Evolutionary conservation across 2,329 filamentous ascomycete genomes (phyloP).

Genomic region (Ascochyta pisi): DNA sequence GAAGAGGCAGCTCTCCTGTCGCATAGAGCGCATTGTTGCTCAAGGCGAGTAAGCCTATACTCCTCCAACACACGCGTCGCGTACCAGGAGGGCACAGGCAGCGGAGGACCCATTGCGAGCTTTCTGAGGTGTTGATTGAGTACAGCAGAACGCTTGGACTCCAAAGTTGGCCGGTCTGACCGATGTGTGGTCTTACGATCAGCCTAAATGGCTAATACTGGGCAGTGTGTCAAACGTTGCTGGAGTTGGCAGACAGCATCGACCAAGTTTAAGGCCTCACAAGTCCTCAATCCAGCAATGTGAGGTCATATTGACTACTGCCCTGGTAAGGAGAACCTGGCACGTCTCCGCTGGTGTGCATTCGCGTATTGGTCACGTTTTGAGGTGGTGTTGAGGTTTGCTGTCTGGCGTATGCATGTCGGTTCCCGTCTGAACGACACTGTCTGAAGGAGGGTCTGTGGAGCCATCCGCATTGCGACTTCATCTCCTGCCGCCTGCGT

Average conservation of each 20-base stretch:
- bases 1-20: constrained; percentile 1
- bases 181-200: constrained; percentile 12
- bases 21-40: constrained; percentile 8
- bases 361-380: constrained; percentile 11
- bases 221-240: constrained; percentile 16
- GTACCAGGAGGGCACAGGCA: constrained; percentile 9
- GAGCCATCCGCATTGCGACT: constrained; percentile 22
- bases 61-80: constrained; percentile 16
- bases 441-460: constrained; percentile 2
- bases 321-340: constrained; percentile 19
- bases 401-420: constrained; percentile 6
- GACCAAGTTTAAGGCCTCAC: constrained; percentile 17
- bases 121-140: constrained; percentile 11
- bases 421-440: constrained; percentile 2
- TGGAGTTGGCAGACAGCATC: constrained; percentile 16
- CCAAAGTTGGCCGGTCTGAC: constrained; percentile 13
- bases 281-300: constrained; percentile 9
- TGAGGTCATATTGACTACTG: constrained; percentile 11
- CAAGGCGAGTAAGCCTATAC: constrained; percentile 12
- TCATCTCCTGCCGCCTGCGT: constrained; percentile 29
- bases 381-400: not conserved
- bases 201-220: constrained; percentile 21
- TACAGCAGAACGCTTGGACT: constrained; percentile 20
- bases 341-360: constrained; percentile 5
- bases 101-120: constrained; percentile 2